phyloP scores from a whole-genome alignment of 805 yeast species.

The Ogataea trehalophila region DNA sequence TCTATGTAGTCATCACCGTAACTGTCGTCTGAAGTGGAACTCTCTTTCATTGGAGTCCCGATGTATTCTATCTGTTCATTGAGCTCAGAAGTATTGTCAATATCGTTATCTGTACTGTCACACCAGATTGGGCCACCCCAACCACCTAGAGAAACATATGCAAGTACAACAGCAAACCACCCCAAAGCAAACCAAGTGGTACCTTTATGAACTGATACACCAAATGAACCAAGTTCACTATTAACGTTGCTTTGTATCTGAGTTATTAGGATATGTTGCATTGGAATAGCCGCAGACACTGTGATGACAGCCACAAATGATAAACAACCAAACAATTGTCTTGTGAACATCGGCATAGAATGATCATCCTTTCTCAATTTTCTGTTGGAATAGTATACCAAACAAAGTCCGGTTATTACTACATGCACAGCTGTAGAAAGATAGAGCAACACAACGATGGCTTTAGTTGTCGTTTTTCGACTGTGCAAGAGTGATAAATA shows the following conservation, averaged over 20 bases:
- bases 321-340: slow-evolving; percentile 34
- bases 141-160: slow-evolving; percentile 7
- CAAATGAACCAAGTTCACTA: slow-evolving; percentile 39
- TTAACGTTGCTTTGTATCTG: slow-evolving; percentile 25
- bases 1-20: slow-evolving; percentile 1
- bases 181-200: slow-evolving; percentile 35
- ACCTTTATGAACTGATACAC: slow-evolving; percentile 41
- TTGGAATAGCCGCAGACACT: slow-evolving; percentile 20
- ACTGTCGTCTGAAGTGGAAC: slow-evolving; percentile 1
- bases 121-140: slow-evolving; percentile 52
- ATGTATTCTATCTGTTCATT: slow-evolving; percentile 5
- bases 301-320: slow-evolving; percentile 30
- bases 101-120: slow-evolving; percentile 36
- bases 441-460: slow-evolving; percentile 29
- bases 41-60: slow-evolving; percentile 5
- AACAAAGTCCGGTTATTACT: slow-evolving; percentile 26
- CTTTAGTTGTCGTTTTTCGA: slow-evolving; percentile 18
- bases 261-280: slow-evolving; percentile 28
- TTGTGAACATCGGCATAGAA: slow-evolving; percentile 27
- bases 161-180: slow-evolving; percentile 32
- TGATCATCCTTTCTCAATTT: slow-evolving; percentile 32
- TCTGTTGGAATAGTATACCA: slow-evolving; percentile 35
- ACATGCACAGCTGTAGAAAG: slow-evolving; percentile 29
- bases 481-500: slow-evolving; percentile 21
- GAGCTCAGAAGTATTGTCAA: neutral